Base-by-base conservation (phyloP, 345 rosid species). In the Citrus australasica region DNA sequence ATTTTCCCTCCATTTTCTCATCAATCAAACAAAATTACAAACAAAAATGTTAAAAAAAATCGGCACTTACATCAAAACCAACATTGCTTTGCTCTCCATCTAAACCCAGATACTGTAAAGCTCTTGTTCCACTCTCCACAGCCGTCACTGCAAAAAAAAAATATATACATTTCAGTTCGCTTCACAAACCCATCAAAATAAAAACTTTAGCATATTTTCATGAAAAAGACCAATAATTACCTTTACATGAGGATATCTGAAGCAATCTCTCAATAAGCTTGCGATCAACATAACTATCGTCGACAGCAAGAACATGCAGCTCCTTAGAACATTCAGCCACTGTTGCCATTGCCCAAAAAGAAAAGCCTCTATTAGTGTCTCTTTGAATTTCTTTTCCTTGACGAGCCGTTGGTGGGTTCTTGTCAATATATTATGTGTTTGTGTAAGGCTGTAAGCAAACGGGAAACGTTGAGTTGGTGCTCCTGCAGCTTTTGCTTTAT, bases 251-350 rank as follows among this genome's bases (percentile, higher is more conserved):
- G 0, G 94, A 91, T 28, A 87, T 83, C 86, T 85, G 87, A 2
- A 95, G 95, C 86, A 95, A 82, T 38, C 93, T 82, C 61, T 95
- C 98, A 51, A 95, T 92, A 70, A 93, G 88, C 70, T 90, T 93
- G 32, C 98, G 85, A 76, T 95, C 98, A 2, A 93, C 95, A 4
- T 82, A 74, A 53, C 98, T 95, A 74, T 95, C 98, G 72, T 95
- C 98, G 5, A 95, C 98, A 59, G 98, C 98, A 25, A 95, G 98
- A 85, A 95, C 98, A 84, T 93, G 98, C 46, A 92, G 84, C 84
- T 95, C 93, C 73, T 82, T 79, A 5, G 37, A 65, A n/a, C 89
- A 82, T 48, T 83, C 88, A 0, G 85, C 86, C 74, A 79, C 76
- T 8, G 85, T 85, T 58, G 38, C 53, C 42, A 64, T 72, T 37